Conservation (phyloP, 345 rosid species). For the Populus tremula region DNA sequence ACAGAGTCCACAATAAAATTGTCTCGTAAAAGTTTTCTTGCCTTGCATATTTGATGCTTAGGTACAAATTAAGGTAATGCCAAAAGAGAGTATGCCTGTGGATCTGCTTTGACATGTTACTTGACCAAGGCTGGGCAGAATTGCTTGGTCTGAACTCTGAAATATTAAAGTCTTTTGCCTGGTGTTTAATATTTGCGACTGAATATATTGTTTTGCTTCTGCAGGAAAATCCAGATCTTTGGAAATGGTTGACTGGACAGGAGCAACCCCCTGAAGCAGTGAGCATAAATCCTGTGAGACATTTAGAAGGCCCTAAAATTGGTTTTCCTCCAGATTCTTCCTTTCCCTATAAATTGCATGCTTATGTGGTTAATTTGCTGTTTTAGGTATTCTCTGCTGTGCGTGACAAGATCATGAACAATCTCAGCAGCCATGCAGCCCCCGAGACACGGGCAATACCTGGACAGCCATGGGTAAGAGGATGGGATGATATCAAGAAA, state of each 20-base stretch:
- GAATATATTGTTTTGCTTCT: slow-evolving; percentile 3
- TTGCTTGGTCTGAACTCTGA: neutral
- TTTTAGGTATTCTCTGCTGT: slow-evolving; percentile 67
- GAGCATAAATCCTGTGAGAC: slow-evolving; percentile 62
- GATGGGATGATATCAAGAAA: slow-evolving; percentile 77
- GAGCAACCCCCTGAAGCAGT: slow-evolving; percentile 86
- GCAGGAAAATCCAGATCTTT: slow-evolving; percentile 93
- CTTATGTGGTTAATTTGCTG: slow-evolving; percentile 9
- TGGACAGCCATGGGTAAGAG: slow-evolving; percentile 73
- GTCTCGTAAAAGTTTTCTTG: neutral
- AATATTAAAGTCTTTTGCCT: neutral
- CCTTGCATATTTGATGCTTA: neutral
- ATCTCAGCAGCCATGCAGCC: slow-evolving; percentile 52
- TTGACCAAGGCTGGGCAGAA: neutral
- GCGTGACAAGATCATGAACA: slow-evolving; percentile 61
- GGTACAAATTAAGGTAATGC: neutral
- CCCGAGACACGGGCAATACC: slow-evolving; percentile 55
- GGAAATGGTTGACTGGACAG: slow-evolving; percentile 91
- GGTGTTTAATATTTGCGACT: neutral
- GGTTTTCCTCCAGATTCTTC: neutral
- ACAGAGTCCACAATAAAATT: neutral
- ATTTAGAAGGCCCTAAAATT: neutral
- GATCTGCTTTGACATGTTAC: neutral
- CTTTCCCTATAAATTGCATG: neutral
- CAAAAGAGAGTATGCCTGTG: neutral